phyloP scores from a whole-genome alignment of 2,329 filamentous ascomycete genomes.

The Phaeosphaeriaceae sp. region DNA sequence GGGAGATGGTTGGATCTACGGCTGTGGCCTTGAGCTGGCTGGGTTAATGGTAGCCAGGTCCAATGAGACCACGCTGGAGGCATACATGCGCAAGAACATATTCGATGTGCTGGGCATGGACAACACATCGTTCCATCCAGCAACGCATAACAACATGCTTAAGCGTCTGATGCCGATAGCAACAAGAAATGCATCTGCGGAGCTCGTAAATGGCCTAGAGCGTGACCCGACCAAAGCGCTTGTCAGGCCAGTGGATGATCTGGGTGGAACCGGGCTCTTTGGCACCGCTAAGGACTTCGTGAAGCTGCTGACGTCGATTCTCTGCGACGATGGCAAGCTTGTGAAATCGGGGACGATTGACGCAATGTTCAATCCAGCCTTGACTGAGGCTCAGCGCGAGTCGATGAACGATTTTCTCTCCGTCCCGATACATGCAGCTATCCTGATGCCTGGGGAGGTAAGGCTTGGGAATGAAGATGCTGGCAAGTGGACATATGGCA shows the following conservation, averaged over 20 bases:
- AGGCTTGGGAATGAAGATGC: constrained; percentile 12
- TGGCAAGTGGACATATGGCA: constrained; percentile 22
- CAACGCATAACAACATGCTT: constrained; percentile 15
- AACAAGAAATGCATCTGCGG: constrained; percentile 11
- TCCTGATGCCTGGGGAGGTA: constrained; percentile 26
- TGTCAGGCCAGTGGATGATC: constrained; percentile 22
- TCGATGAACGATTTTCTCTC: constrained; percentile 14
- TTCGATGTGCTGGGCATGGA: constrained; percentile 32
- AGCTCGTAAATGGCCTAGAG: constrained; percentile 9
- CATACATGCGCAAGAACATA: constrained; percentile 34
- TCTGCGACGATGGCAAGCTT: constrained; percentile 24
- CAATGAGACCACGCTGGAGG: constrained; percentile 25
- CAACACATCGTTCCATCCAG: constrained; percentile 27
- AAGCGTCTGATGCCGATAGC: constrained; percentile 26
- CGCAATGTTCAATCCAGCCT: constrained; percentile 18
- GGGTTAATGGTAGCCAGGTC: constrained; percentile 35
- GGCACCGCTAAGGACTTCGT: constrained; percentile 27
- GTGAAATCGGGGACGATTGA: constrained; percentile 22
- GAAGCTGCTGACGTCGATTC: constrained; percentile 25
- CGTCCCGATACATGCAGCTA: constrained; percentile 9
- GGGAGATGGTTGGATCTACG: constrained; percentile 29
- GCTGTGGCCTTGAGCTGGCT: constrained; percentile 29
- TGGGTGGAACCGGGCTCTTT: constrained; percentile 27
- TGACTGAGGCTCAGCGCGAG: constrained; percentile 10
- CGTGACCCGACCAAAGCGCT: constrained; percentile 6